Evolutionary conservation across 2,329 filamentous ascomycete genomes (phyloP).

Genomic region (Colletotrichum brevisporum): DNA sequence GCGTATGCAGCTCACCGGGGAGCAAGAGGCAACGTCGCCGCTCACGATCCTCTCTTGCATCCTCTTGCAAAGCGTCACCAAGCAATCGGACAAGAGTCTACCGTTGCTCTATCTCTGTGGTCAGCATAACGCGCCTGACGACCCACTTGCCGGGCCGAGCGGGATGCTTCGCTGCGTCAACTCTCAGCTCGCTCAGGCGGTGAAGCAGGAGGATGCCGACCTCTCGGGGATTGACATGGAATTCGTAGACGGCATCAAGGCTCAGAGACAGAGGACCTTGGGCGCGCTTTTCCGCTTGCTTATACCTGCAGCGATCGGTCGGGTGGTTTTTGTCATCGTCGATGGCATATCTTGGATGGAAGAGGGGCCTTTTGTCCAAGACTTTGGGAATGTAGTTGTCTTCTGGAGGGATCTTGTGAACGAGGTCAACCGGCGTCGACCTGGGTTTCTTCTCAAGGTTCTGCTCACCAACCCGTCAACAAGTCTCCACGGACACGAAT

Average conservation of each 20-base stretch:
- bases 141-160: background rate
- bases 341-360: slow-evolving; percentile 20
- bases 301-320: background rate
- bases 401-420: slow-evolving; percentile 5
- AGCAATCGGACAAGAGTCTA: background rate
- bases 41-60: slow-evolving; percentile 17
- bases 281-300: slow-evolving; percentile 4
- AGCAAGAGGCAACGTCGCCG: slow-evolving; percentile 18
- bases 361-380: background rate
- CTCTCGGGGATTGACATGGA: slow-evolving; percentile 11
- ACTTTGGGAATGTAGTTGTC: background rate
- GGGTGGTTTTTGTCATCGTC: slow-evolving; percentile 9
- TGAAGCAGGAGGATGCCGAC: slow-evolving; percentile 12
- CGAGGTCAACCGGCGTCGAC: slow-evolving; percentile 6
- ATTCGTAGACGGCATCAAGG: slow-evolving; percentile 21
- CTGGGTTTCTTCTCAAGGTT: slow-evolving; percentile 14
- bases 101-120: slow-evolving; percentile 24
- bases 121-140: slow-evolving; percentile 1
- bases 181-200: slow-evolving; percentile 3
- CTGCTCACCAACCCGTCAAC: slow-evolving; percentile 14
- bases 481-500: background rate
- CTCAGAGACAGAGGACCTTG: background rate
- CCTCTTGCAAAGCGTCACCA: background rate
- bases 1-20: slow-evolving; percentile 10
- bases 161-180: slow-evolving; percentile 10